Evolutionary conservation across 192 early-diverging fungal genomes (phyloP).

Genomic region (Coemansia reversa): DNA sequence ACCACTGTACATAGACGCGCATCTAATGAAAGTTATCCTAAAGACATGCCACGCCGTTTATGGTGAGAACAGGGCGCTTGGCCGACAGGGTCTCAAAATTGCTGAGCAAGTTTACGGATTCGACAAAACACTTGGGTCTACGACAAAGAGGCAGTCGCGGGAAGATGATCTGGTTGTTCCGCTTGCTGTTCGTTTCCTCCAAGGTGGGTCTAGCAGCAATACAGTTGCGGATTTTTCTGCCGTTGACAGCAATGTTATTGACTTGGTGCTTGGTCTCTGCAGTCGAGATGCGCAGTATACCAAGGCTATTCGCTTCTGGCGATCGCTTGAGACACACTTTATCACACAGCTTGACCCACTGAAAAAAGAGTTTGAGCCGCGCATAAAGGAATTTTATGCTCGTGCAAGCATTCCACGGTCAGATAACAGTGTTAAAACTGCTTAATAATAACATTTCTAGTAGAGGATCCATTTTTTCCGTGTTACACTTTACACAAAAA

Average conservation of each 20-base stretch:
- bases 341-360: conserved; percentile 15
- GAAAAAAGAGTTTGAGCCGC: neutral
- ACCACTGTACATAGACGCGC: conserved; percentile 24
- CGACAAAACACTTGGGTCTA: conserved; percentile 4
- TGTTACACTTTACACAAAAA: neutral
- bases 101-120: conserved; percentile 41
- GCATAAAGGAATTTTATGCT: conserved; percentile 8
- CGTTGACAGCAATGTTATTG: conserved; percentile 29
- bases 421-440: neutral
- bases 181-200: conserved; percentile 19
- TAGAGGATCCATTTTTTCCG: neutral
- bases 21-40: conserved; percentile 31
- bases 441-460: neutral
- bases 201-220: neutral
- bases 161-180: neutral
- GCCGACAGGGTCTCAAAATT: conserved; percentile 32
- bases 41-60: conserved; percentile 43
- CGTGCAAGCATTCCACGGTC: conserved; percentile 1
- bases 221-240: neutral
- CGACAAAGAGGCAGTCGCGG: neutral
- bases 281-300: conserved; percentile 26
- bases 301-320: conserved; percentile 52
- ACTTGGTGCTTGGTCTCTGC: conserved; percentile 38
- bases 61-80: conserved; percentile 31
- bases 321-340: conserved; percentile 35